phyloP scores from a whole-genome alignment of 2,329 filamentous ascomycete species.

The Xylaria digitata region DNA sequence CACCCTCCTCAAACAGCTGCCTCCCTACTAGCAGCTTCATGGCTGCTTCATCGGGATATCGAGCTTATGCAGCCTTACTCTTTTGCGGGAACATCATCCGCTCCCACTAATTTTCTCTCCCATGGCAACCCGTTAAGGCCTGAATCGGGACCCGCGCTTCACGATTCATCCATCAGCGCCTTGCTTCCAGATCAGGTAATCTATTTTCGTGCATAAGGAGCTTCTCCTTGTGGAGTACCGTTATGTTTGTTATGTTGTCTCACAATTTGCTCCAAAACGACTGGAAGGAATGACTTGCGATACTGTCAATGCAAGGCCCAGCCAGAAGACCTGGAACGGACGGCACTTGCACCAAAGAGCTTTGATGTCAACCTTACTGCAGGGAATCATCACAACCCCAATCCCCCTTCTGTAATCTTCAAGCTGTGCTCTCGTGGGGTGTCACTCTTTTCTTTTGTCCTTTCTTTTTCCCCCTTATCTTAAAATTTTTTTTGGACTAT shows the following conservation, averaged over 20 bases:
- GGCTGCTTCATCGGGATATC: conserved; percentile 34
- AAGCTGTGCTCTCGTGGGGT: neutral
- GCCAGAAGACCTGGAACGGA: neutral
- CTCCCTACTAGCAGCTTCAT: conserved; percentile 30
- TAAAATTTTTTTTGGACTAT: too few species aligned
- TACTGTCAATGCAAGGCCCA: neutral
- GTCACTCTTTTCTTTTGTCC: neutral
- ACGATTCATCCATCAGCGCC: conserved; percentile 20
- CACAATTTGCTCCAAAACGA: conserved; percentile 20
- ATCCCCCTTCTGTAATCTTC: neutral
- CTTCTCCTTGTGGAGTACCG: conserved; percentile 12
- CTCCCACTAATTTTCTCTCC: conserved; percentile 17
- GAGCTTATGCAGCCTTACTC: conserved; percentile 36
- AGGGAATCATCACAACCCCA: neutral
- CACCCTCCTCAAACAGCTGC: conserved; percentile 33
- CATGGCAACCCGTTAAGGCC: conserved; percentile 18
- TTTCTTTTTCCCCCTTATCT: too few species aligned
- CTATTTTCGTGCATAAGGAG: conserved; percentile 20
- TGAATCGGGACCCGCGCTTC: conserved; percentile 22
- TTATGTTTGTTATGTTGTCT: conserved; percentile 20
- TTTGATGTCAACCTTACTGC: neutral
- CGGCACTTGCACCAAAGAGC: conserved; percentile 1
- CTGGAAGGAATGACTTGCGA: neutral
- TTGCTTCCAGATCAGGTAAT: conserved; percentile 5
- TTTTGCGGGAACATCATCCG: conserved; percentile 4